A percentile compares a stretch with the other conserved stretches of the same genome.
These are phyloP conservation scores for Teunomyces pallodes DNA, from an alignment of 805 yeast genomes.

Conservation along the genomic window DNA sequence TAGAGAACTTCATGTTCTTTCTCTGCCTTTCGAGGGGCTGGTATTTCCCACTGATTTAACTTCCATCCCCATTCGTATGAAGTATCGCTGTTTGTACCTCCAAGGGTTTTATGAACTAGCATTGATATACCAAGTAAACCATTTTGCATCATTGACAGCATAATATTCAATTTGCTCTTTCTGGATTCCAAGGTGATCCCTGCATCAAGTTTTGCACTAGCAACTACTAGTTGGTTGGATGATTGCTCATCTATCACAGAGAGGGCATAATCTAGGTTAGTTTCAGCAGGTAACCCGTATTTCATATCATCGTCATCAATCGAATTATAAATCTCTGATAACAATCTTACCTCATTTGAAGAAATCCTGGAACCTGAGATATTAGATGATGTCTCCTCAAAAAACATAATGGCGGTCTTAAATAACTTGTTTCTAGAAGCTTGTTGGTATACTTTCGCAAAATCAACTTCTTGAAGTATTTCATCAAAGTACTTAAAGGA, in stretches of 20 bases:
- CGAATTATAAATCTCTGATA: conserved; percentile 42
- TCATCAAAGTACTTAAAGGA: conserved; percentile 22
- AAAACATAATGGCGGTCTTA: conserved; percentile 45
- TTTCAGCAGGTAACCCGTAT: conserved; percentile 61
- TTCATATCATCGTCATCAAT: conserved; percentile 64
- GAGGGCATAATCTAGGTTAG: conserved; percentile 53
- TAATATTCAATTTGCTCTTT: conserved; percentile 13
- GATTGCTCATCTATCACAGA: conserved; percentile 33
- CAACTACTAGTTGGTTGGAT: conserved; percentile 47
- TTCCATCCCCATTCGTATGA: conserved; percentile 73
- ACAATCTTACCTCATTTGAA: conserved; percentile 11
- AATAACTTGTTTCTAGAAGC: conserved; percentile 33
- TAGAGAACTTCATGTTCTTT: conserved; percentile 51
- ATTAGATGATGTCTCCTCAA: conserved; percentile 39
- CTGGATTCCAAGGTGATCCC: conserved; percentile 15
- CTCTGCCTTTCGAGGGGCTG: conserved; percentile 37
- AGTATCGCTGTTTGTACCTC: not conserved
- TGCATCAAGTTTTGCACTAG: conserved; percentile 57
- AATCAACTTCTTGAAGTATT: conserved; percentile 30
- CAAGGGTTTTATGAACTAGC: conserved; percentile 30
- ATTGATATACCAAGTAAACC: conserved; percentile 62
- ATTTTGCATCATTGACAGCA: conserved; percentile 41
- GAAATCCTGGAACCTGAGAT: conserved; percentile 2
- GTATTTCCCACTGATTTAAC: conserved; percentile 73
- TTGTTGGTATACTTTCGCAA: conserved; percentile 22